Evolutionary conservation across 345 rosid species (phyloP).

Genomic region (Litchi chinensis): DNA sequence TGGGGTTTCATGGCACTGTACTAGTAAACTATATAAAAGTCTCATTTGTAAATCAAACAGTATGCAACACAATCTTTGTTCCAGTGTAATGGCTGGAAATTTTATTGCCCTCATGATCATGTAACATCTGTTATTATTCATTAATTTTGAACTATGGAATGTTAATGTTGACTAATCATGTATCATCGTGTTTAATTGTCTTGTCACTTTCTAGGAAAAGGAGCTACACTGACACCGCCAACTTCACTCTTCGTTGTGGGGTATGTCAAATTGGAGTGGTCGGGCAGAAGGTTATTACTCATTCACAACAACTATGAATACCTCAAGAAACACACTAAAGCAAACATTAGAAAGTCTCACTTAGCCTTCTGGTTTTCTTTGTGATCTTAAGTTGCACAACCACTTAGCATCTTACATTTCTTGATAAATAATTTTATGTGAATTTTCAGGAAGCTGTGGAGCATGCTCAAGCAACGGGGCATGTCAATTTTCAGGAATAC

Average conservation of each 20-base stretch:
- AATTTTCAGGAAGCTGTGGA: neutral
- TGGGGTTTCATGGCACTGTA: too few species aligned
- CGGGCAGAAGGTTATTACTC: conserved; percentile 72
- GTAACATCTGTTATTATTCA: neutral
- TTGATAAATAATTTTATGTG: too few species aligned
- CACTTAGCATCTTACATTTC: too few species aligned
- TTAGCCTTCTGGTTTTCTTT: neutral
- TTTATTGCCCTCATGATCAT: too few species aligned
- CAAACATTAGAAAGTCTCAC: neutral
- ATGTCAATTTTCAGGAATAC: neutral
- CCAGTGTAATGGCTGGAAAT: too few species aligned
- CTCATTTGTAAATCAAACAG: too few species aligned
- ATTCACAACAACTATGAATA: neutral
- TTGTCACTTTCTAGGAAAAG: conserved; percentile 56
- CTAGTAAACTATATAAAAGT: too few species aligned
- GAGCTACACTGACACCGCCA: conserved; percentile 78
- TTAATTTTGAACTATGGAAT: neutral
- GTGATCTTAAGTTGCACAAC: too few species aligned
- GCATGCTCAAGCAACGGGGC: neutral
- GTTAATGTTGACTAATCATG: neutral
- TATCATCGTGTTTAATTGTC: neutral
- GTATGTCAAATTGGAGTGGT: conserved; percentile 89
- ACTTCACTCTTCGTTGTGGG: conserved; percentile 91
- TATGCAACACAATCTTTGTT: too few species aligned
- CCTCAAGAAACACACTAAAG: neutral